phyloP scores from a whole-genome alignment of 2,329 filamentous ascomycete genomes.

The Aspergillus japonicus region DNA sequence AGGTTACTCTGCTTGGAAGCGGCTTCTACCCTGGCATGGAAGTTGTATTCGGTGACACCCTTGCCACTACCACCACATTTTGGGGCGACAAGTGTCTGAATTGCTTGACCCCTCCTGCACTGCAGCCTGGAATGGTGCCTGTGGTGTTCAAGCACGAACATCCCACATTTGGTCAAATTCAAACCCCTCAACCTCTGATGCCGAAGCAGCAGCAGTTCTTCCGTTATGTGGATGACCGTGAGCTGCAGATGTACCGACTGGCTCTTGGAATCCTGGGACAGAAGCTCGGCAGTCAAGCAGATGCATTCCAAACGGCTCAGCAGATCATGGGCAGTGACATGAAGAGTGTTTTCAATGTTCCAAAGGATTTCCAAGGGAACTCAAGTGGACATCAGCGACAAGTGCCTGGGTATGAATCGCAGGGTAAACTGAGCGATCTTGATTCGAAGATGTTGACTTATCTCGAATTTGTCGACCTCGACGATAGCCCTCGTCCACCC shows the following conservation, averaged over 20 bases:
- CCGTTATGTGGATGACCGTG: conserved; percentile 62
- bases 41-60: conserved; percentile 76
- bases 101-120: conserved; percentile 71
- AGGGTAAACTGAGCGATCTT: conserved; percentile 52
- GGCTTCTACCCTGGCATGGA: conserved; percentile 77
- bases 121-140: conserved; percentile 65
- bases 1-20: conserved; percentile 80
- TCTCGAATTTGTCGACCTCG: conserved; percentile 75
- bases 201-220: conserved; percentile 58
- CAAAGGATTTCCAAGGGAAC: conserved; percentile 44
- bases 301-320: conserved; percentile 50
- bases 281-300: conserved; percentile 47
- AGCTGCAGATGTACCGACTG: conserved; percentile 48
- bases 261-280: conserved; percentile 48
- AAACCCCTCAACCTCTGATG: conserved; percentile 43
- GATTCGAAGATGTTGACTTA: conserved; percentile 70
- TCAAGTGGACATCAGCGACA: conserved; percentile 48
- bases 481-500: conserved; percentile 67
- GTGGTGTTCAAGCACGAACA: conserved; percentile 65
- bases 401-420: conserved; percentile 43
- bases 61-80: conserved; percentile 71
- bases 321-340: conserved; percentile 48
- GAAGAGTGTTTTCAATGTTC: conserved; percentile 49
- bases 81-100: conserved; percentile 80
- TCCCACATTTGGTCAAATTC: conserved; percentile 49